phyloP scores from a whole-genome alignment of 441 rosid genomes.

The Daphne laureola region DNA sequence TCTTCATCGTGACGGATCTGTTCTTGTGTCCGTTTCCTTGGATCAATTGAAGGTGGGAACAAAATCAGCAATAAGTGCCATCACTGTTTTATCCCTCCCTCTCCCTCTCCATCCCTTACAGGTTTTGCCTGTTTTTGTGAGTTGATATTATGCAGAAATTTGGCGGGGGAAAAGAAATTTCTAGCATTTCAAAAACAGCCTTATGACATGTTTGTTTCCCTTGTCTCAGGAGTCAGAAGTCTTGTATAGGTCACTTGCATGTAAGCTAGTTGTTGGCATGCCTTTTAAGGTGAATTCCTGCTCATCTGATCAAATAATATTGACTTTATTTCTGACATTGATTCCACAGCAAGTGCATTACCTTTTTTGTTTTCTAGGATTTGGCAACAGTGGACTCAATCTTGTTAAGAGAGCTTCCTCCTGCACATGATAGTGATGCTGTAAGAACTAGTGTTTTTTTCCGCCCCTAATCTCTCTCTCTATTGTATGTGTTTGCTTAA shows the following conservation, averaged over 20 bases:
- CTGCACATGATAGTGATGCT: constrained; percentile 70
- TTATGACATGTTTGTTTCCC: background rate
- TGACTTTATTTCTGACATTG: constrained; percentile 1
- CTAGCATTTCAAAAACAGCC: background rate
- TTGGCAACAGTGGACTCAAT: constrained; percentile 84
- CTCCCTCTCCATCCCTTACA: background rate
- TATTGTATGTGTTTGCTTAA: background rate
- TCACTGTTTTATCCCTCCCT: constrained; percentile 2
- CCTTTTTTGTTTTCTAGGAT: constrained; percentile 37
- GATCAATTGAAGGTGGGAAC: constrained; percentile 69
- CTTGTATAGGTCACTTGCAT: constrained; percentile 81
- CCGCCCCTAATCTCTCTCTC: background rate
- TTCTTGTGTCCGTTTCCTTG: constrained; percentile 71
- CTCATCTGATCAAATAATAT: constrained; percentile 7
- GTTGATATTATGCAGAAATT: background rate
- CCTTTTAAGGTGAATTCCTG: constrained; percentile 61
- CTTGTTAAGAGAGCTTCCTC: constrained; percentile 69
- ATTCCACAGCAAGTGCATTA: constrained; percentile 12
- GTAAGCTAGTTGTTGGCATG: constrained; percentile 85
- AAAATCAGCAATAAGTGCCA: background rate
- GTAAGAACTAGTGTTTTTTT: constrained; percentile 39
- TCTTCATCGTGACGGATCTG: constrained; percentile 97
- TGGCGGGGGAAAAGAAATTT: no score
- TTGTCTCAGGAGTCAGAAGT: constrained; percentile 61
- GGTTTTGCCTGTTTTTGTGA: background rate